phyloP scores from a whole-genome alignment of 2,329 filamentous ascomycete genomes.

The Fusarium sacchari region DNA sequence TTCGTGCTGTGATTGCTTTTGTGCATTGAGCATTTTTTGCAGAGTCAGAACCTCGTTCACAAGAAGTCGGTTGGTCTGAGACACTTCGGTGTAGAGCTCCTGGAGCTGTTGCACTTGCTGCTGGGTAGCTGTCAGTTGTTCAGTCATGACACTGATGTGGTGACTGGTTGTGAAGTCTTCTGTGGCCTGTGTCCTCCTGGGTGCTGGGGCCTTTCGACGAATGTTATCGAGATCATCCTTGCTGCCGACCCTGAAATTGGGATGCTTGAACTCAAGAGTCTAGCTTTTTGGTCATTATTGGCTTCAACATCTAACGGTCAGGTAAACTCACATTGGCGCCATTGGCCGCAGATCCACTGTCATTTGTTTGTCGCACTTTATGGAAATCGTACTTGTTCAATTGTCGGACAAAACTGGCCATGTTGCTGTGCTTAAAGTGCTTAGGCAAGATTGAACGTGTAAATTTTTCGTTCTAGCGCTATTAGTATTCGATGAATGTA shows the following conservation, averaged over 20 bases:
- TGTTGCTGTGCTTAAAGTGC: constrained; percentile 99
- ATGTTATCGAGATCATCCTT: constrained; percentile 98
- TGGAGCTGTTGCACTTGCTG: constrained; percentile 91
- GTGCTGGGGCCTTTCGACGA: constrained; percentile 90
- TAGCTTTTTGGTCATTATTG: constrained; percentile 52
- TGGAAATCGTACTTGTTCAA: constrained; percentile 99
- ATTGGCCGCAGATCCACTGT: constrained; percentile 49
- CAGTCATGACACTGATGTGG: constrained; percentile 88
- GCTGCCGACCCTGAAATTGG: constrained; percentile 93
- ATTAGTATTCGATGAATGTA: constrained; percentile 15
- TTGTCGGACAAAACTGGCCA: constrained; percentile 95
- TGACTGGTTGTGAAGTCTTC: constrained; percentile 84
- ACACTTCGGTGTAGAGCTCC: constrained; percentile 83
- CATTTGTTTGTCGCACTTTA: constrained; percentile 76
- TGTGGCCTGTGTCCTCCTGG: constrained; percentile 74
- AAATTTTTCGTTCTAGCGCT: constrained; percentile 89
- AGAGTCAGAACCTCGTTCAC: constrained; percentile 69
- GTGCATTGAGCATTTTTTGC: constrained; percentile 68
- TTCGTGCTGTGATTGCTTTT: constrained; percentile 67
- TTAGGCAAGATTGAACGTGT: constrained; percentile 97
- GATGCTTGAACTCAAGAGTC: constrained; percentile 87
- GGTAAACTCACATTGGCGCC: constrained; percentile 50
- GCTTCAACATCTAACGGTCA: background rate
- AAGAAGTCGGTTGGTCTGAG: constrained; percentile 69
- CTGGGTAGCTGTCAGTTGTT: constrained; percentile 88